These are phyloP conservation scores for Salvia hispanica DNA, from an alignment of 257 asterid genomes.

Conservation along the genomic window DNA sequence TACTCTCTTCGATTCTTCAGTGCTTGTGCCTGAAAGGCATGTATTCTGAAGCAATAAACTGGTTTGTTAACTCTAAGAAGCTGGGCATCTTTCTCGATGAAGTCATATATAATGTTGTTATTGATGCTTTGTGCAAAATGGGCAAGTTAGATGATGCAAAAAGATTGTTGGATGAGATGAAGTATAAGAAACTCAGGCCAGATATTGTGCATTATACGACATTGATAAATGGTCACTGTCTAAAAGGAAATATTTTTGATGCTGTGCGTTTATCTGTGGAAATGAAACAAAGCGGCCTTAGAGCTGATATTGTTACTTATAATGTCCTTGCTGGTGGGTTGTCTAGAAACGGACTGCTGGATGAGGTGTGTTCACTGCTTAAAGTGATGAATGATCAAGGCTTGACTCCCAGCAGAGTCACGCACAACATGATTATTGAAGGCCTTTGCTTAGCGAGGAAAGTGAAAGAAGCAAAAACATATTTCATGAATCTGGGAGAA, in stretches of 20 bases:
- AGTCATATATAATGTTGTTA: conserved; percentile 59
- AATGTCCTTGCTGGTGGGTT: conserved; percentile 68
- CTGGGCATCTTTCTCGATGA: conserved; percentile 64
- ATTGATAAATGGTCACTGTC: conserved; percentile 66
- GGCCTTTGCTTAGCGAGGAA: conserved; percentile 64
- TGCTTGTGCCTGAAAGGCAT: conserved; percentile 66
- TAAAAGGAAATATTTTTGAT: conserved; percentile 50
- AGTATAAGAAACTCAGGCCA: conserved; percentile 50
- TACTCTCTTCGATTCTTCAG: conserved; percentile 62
- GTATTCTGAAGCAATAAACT: conserved; percentile 51
- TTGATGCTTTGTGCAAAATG: conserved; percentile 65
- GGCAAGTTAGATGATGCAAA: conserved; percentile 64
- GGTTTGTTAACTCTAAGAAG: conserved; percentile 48
- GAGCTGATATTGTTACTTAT: conserved; percentile 63
- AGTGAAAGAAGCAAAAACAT: conserved; percentile 62
- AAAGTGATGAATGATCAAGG: conserved; percentile 59
- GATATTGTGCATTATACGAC: conserved; percentile 74
- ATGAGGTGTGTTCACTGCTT: conserved; percentile 46
- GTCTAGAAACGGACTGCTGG: conserved; percentile 51
- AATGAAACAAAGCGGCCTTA: conserved; percentile 55
- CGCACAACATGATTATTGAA: conserved; percentile 69
- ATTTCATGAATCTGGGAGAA: conserved; percentile 49
- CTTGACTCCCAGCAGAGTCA: conserved; percentile 51
- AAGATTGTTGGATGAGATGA: conserved; percentile 71
- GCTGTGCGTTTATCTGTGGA: conserved; percentile 56